Conservation (phyloP, 108 stramenopile species). For the Cyclotella atomus region DNA sequence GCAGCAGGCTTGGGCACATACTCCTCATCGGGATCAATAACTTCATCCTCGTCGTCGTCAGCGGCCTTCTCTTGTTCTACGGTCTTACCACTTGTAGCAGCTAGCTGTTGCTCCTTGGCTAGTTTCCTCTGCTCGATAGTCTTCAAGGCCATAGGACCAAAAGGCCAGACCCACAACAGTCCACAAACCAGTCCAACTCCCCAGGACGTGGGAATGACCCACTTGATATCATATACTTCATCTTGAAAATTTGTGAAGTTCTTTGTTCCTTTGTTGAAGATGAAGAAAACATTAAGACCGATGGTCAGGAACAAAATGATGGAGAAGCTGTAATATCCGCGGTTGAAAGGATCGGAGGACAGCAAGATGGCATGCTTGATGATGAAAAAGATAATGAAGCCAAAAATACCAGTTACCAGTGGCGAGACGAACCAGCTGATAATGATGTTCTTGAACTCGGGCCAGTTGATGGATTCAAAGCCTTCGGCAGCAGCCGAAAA, state of each 20-base stretch:
- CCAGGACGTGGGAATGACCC: slow-evolving; percentile 29
- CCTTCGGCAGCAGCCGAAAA: slow-evolving; percentile 29
- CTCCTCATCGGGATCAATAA: no score
- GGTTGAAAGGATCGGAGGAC: slow-evolving; percentile 37
- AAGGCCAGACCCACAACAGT: slow-evolving; percentile 47
- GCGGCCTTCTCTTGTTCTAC: background rate
- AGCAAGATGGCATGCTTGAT: slow-evolving; percentile 24
- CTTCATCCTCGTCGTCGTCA: background rate
- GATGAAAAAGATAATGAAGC: slow-evolving; percentile 37
- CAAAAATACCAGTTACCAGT: slow-evolving; percentile 43
- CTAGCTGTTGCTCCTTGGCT: background rate
- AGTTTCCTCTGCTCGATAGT: slow-evolving; percentile 16
- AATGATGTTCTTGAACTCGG: slow-evolving; percentile 38
- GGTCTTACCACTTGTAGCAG: background rate
- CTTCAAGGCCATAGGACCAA: slow-evolving; percentile 44
- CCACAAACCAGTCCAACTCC: slow-evolving; percentile 32
- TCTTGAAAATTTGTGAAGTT: slow-evolving; percentile 29
- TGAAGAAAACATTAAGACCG: slow-evolving; percentile 55
- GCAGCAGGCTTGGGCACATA: no score
- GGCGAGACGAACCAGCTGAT: slow-evolving; percentile 65
- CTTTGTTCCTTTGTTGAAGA: slow-evolving; percentile 56
- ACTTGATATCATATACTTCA: slow-evolving; percentile 31
- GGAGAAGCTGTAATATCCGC: slow-evolving; percentile 57
- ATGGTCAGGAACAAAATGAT: slow-evolving; percentile 50
- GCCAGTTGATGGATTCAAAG: slow-evolving; percentile 49